These are phyloP conservation scores for Nigrospora osmanthi DNA, from an alignment of 2,329 filamentous ascomycete species.

Conservation along the genomic window DNA sequence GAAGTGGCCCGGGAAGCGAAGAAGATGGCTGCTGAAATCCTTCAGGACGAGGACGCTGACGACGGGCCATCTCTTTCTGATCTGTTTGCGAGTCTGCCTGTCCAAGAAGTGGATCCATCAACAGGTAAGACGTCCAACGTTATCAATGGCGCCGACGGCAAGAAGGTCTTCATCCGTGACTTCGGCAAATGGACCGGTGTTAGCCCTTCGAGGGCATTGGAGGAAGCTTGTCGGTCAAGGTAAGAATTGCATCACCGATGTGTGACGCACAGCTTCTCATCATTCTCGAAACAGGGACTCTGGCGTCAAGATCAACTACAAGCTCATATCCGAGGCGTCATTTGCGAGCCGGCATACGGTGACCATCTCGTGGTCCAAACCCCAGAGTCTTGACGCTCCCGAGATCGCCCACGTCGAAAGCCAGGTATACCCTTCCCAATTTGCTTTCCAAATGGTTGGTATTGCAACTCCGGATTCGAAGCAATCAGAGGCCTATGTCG, in stretches of 20 bases:
- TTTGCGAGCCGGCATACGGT: constrained; percentile 73
- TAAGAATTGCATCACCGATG: constrained; percentile 19
- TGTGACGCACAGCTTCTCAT: no score
- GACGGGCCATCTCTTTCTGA: constrained; percentile 39
- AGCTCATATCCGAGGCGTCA: constrained; percentile 60
- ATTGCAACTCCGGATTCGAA: constrained; percentile 66
- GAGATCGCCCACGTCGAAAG: constrained; percentile 36
- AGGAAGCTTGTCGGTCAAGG: constrained; percentile 83
- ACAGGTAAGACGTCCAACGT: constrained; percentile 52
- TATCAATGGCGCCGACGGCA: constrained; percentile 42
- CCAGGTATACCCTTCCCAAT: constrained; percentile 38
- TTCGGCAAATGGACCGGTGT: constrained; percentile 80
- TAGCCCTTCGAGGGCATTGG: constrained; percentile 66
- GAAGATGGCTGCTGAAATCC: constrained; percentile 49
- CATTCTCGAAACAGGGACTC: constrained; percentile 49
- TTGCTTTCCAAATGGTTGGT: constrained; percentile 65
- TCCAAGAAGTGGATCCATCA: constrained; percentile 48
- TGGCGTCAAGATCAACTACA: constrained; percentile 58
- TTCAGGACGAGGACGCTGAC: constrained; percentile 48
- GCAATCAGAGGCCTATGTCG: constrained; percentile 83
- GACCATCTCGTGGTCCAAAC: constrained; percentile 70
- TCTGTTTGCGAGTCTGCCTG: constrained; percentile 53
- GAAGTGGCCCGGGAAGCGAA: constrained; percentile 47
- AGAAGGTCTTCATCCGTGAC: constrained; percentile 60
- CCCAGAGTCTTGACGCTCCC: constrained; percentile 41